Base-by-base conservation (phyloP, 371 early-diverging fungal species). In the Phascolomyces articulosus region DNA sequence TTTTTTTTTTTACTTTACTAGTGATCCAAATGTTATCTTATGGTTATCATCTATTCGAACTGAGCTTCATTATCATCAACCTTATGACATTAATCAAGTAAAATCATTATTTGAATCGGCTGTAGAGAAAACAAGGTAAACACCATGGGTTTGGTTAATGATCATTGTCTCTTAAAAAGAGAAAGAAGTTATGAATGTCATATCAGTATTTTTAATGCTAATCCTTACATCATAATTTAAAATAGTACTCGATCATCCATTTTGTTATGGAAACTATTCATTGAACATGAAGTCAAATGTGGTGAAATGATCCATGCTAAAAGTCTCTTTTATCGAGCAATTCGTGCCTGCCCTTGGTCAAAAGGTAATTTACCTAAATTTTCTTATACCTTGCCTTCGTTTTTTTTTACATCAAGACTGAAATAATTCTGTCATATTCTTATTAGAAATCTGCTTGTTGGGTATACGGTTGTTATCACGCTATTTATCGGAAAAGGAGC, bases 301-400 rank as follows among this genome's bases (percentile, higher is more conserved):
- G 71, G 70, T 6, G 71, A 84, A 40, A 40, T 53, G 3, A 67
- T 65, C 9, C 71, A 66, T 63, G 86, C 87, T 23, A 84, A 83
- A 41, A 56, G 70, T 40, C 63, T 90, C 28, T 82, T 85, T 51
- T 89, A 84, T 68, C 76, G 86, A 8, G 83, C 89, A 9, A 63
- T 90, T 15, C 78, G 85, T 34, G 85, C 85, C 56, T 90, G 91
- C 70, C 91, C 91, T 15, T 90, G 91, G 91, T 82, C 85, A 31
- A 90, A 90, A 80, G 85, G 87, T 87, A 71, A 63, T 31, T 0
- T 44, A 26, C 24, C 9, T 28, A 29, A 1, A 24, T 24, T 51
- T 23, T n/a, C 6, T 24, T 8, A 28, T 6, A 18, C 16, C 18
- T 29, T 34, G 11, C 34, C 34, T 34, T 34, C 11, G 2, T 34